phyloP scores from a whole-genome alignment of 2,329 filamentous ascomycete species.

The Aspergillus phoenicis region DNA sequence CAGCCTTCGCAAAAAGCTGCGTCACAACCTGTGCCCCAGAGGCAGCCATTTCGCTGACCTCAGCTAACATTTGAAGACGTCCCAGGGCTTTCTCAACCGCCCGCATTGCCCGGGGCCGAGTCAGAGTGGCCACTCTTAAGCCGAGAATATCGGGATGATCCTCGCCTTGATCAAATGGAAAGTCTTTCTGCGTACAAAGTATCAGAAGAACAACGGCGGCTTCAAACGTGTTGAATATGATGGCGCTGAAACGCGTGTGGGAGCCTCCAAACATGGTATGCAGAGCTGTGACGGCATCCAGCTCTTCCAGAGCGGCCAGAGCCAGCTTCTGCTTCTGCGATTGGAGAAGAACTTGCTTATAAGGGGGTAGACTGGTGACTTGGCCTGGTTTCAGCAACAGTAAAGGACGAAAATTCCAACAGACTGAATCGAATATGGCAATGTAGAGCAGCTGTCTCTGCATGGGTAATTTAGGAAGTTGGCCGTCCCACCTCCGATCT shows the following conservation, averaged over 20 bases:
- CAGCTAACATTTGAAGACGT: constrained; percentile 13
- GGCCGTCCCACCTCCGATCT: constrained; percentile 4
- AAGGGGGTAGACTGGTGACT: neutral
- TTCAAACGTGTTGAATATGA: constrained; percentile 8
- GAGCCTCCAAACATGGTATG: constrained; percentile 6
- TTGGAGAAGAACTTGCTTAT: constrained; percentile 5
- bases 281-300: neutral
- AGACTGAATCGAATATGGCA: constrained; percentile 11
- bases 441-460: constrained; percentile 14
- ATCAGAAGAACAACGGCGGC: neutral
- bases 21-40: constrained; percentile 9
- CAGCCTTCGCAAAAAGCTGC: constrained; percentile 9
- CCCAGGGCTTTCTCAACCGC: constrained; percentile 10
- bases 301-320: neutral
- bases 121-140: neutral
- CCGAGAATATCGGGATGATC: neutral
- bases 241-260: constrained; percentile 7
- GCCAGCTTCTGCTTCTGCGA: constrained; percentile 4
- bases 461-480: neutral
- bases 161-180: constrained; percentile 1
- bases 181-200: neutral
- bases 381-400: constrained; percentile 1
- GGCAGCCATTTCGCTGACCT: constrained; percentile 12
- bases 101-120: neutral
- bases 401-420: constrained; percentile 11